Evolutionary conservation across 2,329 filamentous ascomycete species (phyloP), one percentile per base, ranked within the genome.

Genomic region (Penicillium occitanis): DNA sequence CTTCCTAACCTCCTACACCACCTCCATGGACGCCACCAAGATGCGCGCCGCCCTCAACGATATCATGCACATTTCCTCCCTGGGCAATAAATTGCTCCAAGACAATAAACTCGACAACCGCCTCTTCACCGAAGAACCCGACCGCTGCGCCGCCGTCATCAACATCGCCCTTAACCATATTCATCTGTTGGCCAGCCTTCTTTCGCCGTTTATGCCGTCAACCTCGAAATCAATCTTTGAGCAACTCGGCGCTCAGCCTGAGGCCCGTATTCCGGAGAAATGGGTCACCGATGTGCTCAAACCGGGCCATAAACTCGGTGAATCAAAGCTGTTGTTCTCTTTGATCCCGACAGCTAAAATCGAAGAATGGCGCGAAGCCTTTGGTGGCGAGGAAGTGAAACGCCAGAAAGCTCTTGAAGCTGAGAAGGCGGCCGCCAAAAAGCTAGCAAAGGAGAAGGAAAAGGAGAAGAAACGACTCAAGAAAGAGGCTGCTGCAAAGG

Each of bases 181-280:
- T 63, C 88, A 94, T 74, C 88, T 97, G 37, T 85, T 96, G 58
- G 91, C 93, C 25, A 89, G 87, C 63, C 81, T 97, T 51, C 86
- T 93, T 65, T 87, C 88, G 62, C 93, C 93, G 0, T 97, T 94
- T 80, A 91, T 97, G 84, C 93, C 92, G 48, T 85, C 85, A n/a
- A 93, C 90, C 8, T 84, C 90, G 3, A 85, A 85, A 67, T 87
- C 87, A 37, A 97, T 97, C 71, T 86, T 92, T 70, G 79, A 86
- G 69, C 94, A 97, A 81, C 86, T 98, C 33, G 87, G 90, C 66
- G 79, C 78, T 57, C 76, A 86, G 63, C 79, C 86, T 73, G 78
- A 84, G 58, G 78, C 79, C 93, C 68, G 89, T 91, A 69, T 73
- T 78, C 68, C 70, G 79, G 86, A 90, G 68, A 83, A 81, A 53